A percentile compares a stretch with the other conserved stretches of the same genome.
These are phyloP conservation scores for Thinopyrum obtusiflorum DNA, from an alignment of 202 grass and related monocot genomes.

Conservation along the genomic window DNA sequence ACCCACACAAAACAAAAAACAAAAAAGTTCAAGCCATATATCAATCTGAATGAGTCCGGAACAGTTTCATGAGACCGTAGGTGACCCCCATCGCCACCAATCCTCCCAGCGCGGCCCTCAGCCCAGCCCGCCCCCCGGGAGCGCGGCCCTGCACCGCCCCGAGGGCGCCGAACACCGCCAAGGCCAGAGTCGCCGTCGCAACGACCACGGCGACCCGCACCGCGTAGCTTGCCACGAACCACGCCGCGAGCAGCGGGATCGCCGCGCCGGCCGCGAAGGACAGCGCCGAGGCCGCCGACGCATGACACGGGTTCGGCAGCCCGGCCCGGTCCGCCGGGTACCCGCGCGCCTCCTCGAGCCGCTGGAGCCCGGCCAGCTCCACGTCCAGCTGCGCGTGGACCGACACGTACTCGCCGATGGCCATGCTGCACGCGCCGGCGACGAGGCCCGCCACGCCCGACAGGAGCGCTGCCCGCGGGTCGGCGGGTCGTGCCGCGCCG, in stretches of 20 bases:
- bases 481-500: slow-evolving; percentile 45
- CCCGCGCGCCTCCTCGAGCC: neutral
- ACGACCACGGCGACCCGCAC: slow-evolving; percentile 40
- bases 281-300: slow-evolving; percentile 56
- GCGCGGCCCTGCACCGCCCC: slow-evolving; percentile 41
- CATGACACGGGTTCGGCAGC: slow-evolving; percentile 46
- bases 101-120: slow-evolving; percentile 50
- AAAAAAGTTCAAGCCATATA: neutral
- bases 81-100: slow-evolving; percentile 61
- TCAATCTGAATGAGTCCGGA: slow-evolving; percentile 34
- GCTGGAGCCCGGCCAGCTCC: slow-evolving; percentile 45
- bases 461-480: slow-evolving; percentile 34
- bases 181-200: slow-evolving; percentile 28
- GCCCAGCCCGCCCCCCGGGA: slow-evolving; percentile 29
- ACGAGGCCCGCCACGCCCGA: slow-evolving; percentile 56
- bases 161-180: slow-evolving; percentile 42
- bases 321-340: neutral
- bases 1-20: too few relatives aligned
- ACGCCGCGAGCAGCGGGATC: slow-evolving; percentile 51
- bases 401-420: slow-evolving; percentile 74
- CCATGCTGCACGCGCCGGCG: slow-evolving; percentile 77
- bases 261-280: slow-evolving; percentile 49
- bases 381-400: slow-evolving; percentile 64
- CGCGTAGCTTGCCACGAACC: slow-evolving; percentile 47
- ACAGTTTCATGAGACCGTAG: slow-evolving; percentile 63